Percentiles rank a stretch among this genome's conserved stretches.
Conservation (phyloP, 805 yeast genomes). For the Wickerhamomyces kurtzmanii region DNA sequence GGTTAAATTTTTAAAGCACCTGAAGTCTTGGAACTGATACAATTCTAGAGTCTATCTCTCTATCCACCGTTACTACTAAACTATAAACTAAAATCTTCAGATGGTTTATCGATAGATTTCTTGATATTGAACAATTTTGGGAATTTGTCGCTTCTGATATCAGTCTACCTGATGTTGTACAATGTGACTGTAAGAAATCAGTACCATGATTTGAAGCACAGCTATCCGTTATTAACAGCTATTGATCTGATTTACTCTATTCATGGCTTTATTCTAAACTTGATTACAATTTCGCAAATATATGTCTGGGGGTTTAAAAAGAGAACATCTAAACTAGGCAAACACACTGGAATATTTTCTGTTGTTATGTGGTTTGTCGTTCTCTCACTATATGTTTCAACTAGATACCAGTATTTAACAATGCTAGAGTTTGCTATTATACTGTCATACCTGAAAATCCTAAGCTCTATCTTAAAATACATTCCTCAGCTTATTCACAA, state of each 20-base stretch:
- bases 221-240: constrained; percentile 28
- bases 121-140: constrained; percentile 36
- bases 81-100: constrained; percentile 27
- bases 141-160: constrained; percentile 30
- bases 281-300: constrained; percentile 30
- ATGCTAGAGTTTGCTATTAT: constrained; percentile 22
- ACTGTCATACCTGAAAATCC: constrained; percentile 33
- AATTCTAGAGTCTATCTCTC: constrained; percentile 31
- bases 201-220: constrained; percentile 20
- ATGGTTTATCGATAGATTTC: constrained; percentile 41
- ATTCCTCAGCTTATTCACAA: constrained; percentile 85
- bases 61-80: constrained; percentile 38
- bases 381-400: constrained; percentile 6
- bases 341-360: constrained; percentile 12
- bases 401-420: constrained; percentile 8
- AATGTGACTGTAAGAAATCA: constrained; percentile 20
- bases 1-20: too few species aligned
- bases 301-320: constrained; percentile 16
- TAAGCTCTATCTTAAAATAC: constrained; percentile 39
- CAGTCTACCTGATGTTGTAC: constrained; percentile 32
- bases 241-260: constrained; percentile 36
- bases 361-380: constrained; percentile 2
- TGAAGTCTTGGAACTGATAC: too few species aligned
- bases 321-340: constrained; percentile 8
- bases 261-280: constrained; percentile 35